phyloP scores from a whole-genome alignment of 306 rosid genomes.

The Acacia acuminata region DNA sequence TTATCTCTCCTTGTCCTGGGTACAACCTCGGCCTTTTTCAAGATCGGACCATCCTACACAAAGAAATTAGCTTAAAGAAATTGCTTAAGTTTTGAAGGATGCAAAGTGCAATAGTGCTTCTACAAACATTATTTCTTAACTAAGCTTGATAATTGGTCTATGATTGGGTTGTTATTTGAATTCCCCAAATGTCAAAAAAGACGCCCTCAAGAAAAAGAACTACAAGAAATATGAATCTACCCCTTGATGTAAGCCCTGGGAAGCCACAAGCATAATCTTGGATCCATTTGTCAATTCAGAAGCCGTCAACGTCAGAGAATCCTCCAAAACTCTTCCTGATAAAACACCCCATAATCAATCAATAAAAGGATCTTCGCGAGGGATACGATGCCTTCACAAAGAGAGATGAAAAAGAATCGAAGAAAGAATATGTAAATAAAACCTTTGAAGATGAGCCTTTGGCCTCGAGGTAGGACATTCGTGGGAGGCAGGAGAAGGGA shows the following conservation, averaged over 20 bases:
- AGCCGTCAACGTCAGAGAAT: conserved; percentile 59
- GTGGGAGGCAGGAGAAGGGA: conserved; percentile 78
- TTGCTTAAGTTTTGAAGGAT: conserved; percentile 8
- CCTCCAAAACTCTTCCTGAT: conserved; percentile 86
- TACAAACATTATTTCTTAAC: neutral
- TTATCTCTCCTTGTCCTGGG: conserved; percentile 51
- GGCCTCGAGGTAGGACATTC: conserved; percentile 90
- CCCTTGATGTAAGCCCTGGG: conserved; percentile 97
- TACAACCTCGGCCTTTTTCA: conserved; percentile 56
- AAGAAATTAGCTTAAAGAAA: conserved; percentile 4
- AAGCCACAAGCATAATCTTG: conserved; percentile 89
- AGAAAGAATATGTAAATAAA: neutral
- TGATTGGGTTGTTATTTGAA: neutral
- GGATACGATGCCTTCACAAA: neutral
- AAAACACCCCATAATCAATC: conserved; percentile 21
- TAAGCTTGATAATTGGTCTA: neutral
- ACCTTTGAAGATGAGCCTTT: conserved; percentile 94
- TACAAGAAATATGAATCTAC: conserved; percentile 32
- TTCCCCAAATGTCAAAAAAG: neutral
- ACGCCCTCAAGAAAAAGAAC: neutral
- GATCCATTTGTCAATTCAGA: conserved; percentile 67
- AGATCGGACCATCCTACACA: conserved; percentile 69
- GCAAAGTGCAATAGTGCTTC: conserved; percentile 13
- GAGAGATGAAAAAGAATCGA: neutral
- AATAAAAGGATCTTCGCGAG: neutral